These are phyloP conservation scores for Dioscorea cayenensis DNA, from an alignment of 116 monocot genomes.

Conservation along the genomic window DNA sequence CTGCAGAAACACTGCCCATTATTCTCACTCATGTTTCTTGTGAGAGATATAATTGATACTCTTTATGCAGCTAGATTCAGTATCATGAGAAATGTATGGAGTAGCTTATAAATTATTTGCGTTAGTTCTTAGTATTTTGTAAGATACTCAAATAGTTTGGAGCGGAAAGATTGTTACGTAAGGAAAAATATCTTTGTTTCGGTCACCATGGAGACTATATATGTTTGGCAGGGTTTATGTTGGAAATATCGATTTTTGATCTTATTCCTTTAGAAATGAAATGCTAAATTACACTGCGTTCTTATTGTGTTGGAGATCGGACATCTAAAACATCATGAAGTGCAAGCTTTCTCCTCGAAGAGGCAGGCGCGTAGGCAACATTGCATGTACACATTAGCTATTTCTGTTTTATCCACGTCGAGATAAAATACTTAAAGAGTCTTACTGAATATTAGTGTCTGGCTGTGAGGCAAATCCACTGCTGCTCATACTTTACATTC, in stretches of 20 bases:
- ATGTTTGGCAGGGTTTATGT: no score
- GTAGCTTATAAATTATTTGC: background rate
- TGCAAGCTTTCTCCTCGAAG: background rate
- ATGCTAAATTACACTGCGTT: background rate
- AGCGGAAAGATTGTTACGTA: background rate
- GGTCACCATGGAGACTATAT: no score
- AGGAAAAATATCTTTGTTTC: no score
- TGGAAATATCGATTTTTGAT: no score
- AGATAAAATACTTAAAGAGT: no score
- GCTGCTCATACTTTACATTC: no score
- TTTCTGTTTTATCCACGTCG: no score
- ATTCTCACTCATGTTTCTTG: conserved; percentile 22
- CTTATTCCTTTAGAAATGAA: no score
- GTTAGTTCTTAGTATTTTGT: background rate
- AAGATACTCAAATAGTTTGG: background rate
- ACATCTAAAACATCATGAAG: background rate
- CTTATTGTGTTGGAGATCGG: no score
- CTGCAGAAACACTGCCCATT: background rate
- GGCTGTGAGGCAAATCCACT: no score
- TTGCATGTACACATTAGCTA: no score
- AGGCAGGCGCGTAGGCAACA: background rate
- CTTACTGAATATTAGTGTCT: no score
- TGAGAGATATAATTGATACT: conserved; percentile 37
- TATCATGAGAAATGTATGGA: background rate
- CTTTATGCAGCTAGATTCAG: conserved; percentile 15